Conservation (phyloP, 495 filamentous ascomycete species). For the Penicillium arizonense region DNA sequence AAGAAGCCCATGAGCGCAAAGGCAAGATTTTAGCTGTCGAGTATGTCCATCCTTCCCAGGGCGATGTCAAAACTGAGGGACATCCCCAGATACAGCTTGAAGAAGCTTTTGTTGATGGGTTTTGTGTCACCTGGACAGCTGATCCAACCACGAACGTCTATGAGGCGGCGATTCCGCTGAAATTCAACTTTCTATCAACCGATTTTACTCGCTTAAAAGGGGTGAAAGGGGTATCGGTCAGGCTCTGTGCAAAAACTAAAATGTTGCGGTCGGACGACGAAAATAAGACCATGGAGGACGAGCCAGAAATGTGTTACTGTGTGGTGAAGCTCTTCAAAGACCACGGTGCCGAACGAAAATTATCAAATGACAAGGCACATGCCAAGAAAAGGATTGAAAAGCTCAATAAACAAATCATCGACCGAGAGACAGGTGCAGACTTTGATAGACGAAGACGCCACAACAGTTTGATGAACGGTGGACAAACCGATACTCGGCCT, state of each 20-base stretch:
- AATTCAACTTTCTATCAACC: slow-evolving; percentile 95
- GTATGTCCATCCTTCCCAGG: slow-evolving; percentile 74
- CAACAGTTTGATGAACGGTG: slow-evolving; percentile 45
- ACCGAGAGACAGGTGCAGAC: slow-evolving; percentile 77
- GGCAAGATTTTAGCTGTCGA: slow-evolving; percentile 89
- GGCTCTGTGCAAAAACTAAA: slow-evolving; percentile 86
- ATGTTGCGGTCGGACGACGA: slow-evolving; percentile 43
- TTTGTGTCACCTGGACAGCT: slow-evolving; percentile 84
- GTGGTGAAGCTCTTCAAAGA: slow-evolving; percentile 94
- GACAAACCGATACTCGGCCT: slow-evolving; percentile 48
- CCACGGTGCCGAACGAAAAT: slow-evolving; percentile 89
- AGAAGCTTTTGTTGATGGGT: slow-evolving; percentile 82
- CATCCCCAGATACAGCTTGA: slow-evolving; percentile 76
- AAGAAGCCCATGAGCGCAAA: slow-evolving; percentile 84
- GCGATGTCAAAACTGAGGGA: slow-evolving; percentile 62
- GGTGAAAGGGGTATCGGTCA: slow-evolving; percentile 89
- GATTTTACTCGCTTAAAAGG: slow-evolving; percentile 97
- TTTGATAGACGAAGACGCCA: slow-evolving; percentile 72
- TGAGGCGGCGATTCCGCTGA: slow-evolving; percentile 77
- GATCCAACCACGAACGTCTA: slow-evolving; percentile 52
- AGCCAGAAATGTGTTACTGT: slow-evolving; percentile 79
- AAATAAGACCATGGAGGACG: slow-evolving; percentile 36
- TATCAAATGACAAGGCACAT: slow-evolving; percentile 86
- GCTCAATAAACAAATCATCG: slow-evolving; percentile 80
- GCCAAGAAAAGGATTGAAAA: slow-evolving; percentile 94